phyloP scores from a whole-genome alignment of 306 rosid genomes.

The Sphenostylis stenocarpa region DNA sequence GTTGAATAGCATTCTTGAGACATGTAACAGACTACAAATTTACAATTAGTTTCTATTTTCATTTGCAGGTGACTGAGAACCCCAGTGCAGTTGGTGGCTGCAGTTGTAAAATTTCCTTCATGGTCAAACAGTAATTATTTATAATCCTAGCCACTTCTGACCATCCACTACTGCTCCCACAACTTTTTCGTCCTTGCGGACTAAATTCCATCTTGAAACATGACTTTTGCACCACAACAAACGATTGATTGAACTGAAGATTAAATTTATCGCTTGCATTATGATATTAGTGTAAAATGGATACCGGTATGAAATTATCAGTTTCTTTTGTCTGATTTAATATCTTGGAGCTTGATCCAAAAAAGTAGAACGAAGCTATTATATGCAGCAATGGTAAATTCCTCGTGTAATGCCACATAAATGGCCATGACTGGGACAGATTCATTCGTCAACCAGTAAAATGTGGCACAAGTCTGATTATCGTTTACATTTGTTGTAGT shows the following conservation, averaged over 20 bases:
- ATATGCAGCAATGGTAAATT: neutral
- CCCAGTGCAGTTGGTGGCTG: conserved; percentile 98
- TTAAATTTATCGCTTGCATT: conserved; percentile 19
- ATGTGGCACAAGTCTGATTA: neutral
- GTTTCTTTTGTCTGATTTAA: too few relatives aligned
- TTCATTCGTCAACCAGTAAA: neutral
- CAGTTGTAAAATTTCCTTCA: conserved; percentile 92
- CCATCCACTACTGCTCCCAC: neutral
- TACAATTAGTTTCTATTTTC: conserved; percentile 29
- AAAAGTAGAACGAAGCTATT: too few relatives aligned
- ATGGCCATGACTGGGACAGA: neutral
- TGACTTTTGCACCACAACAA: conserved; percentile 17
- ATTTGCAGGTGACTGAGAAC: conserved; percentile 75
- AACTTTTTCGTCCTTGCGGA: neutral
- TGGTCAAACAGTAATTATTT: conserved; percentile 67
- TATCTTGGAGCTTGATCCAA: too few relatives aligned
- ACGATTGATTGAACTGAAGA: conserved; percentile 20
- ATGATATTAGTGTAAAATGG: neutral
- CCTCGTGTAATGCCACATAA: neutral
- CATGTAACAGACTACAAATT: neutral
- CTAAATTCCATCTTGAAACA: conserved; percentile 1
- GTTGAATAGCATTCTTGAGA: neutral
- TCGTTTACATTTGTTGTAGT: neutral
- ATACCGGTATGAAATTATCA: too few relatives aligned
- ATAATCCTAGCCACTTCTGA: conserved; percentile 15